These are phyloP conservation scores for Aspergillus chevalieri DNA, from an alignment of 2,329 filamentous ascomycete genomes.

Conservation along the genomic window DNA sequence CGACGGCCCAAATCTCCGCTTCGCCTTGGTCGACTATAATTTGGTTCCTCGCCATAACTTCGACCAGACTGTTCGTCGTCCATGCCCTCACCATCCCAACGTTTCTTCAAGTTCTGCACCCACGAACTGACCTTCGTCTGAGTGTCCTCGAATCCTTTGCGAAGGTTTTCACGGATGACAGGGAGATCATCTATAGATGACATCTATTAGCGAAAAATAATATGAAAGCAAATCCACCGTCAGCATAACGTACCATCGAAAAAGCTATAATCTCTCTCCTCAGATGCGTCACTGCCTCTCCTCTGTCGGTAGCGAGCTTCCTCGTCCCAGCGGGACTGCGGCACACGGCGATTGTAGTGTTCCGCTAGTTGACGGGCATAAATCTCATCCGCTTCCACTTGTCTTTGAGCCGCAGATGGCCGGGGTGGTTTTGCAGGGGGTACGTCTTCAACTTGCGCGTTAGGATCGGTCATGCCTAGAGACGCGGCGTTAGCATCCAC, in stretches of 20 bases:
- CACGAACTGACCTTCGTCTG: slow-evolving; percentile 88
- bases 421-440: slow-evolving; percentile 79
- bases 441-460: slow-evolving; percentile 55
- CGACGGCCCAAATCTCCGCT: slow-evolving; percentile 60
- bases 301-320: slow-evolving; percentile 37
- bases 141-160: slow-evolving; percentile 90
- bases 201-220: slow-evolving; percentile 8
- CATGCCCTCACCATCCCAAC: slow-evolving; percentile 79
- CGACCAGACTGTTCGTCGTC: slow-evolving; percentile 46
- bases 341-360: slow-evolving; percentile 60
- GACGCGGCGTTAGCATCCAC: slow-evolving; percentile 1
- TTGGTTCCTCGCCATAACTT: slow-evolving; percentile 28
- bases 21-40: slow-evolving; percentile 48
- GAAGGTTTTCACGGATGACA: slow-evolving; percentile 84
- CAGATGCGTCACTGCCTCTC: slow-evolving; percentile 53
- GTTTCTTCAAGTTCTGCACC: slow-evolving; percentile 89
- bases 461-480: slow-evolving; percentile 72
- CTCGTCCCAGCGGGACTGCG: slow-evolving; percentile 26
- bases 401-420: slow-evolving; percentile 63
- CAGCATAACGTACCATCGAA: slow-evolving; percentile 57
- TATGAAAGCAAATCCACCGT: not conserved
- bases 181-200: slow-evolving; percentile 69
- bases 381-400: slow-evolving; percentile 83
- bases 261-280: slow-evolving; percentile 78
- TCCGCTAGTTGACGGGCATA: slow-evolving; percentile 91